Percentiles rank a stretch among this genome's conserved stretches.
Evolutionary conservation across 179 eudicot species (phyloP).

Genomic region (Actinidia chinensis): DNA sequence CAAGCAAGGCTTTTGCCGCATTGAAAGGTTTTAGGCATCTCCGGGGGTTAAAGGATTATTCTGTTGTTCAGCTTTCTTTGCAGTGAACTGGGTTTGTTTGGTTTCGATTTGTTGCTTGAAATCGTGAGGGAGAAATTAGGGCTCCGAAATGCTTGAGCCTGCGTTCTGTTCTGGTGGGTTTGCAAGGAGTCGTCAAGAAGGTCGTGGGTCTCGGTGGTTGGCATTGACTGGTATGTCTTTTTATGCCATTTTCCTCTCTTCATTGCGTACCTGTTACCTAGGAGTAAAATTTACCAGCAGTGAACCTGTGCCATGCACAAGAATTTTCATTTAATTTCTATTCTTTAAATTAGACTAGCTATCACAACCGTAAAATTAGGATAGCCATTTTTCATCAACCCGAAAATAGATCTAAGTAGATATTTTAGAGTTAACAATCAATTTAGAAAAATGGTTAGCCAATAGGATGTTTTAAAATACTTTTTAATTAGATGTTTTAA

Average conservation of each 20-base stretch:
- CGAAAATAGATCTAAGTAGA: too few species aligned
- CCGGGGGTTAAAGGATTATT: not conserved
- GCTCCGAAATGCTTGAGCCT: conserved; percentile 39
- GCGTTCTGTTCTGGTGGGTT: conserved; percentile 72
- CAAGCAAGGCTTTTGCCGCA: not conserved
- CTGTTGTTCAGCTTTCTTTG: not conserved
- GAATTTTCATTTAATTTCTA: too few species aligned
- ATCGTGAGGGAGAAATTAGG: conserved; percentile 3
- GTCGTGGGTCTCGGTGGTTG: conserved; percentile 99
- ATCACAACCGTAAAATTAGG: too few species aligned
- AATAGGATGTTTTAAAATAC: too few species aligned
- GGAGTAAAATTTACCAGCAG: too few species aligned
- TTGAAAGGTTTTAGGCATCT: conserved; percentile 6
- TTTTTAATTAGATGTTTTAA: too few species aligned
- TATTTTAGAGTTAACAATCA: too few species aligned
- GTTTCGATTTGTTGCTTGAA: conserved; percentile 1
- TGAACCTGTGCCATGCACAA: too few species aligned
- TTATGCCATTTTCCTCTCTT: conserved; percentile 11
- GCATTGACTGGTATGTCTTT: conserved; percentile 95
- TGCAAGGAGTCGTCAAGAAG: conserved; percentile 96
- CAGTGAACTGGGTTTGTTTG: conserved; percentile 10
- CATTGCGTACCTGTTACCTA: too few species aligned
- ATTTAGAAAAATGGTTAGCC: too few species aligned
- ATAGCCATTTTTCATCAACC: too few species aligned
- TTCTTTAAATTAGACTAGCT: too few species aligned